Evolutionary conservation across 2,329 filamentous ascomycete genomes (phyloP).

Genomic region (Colletotrichum navitas): DNA sequence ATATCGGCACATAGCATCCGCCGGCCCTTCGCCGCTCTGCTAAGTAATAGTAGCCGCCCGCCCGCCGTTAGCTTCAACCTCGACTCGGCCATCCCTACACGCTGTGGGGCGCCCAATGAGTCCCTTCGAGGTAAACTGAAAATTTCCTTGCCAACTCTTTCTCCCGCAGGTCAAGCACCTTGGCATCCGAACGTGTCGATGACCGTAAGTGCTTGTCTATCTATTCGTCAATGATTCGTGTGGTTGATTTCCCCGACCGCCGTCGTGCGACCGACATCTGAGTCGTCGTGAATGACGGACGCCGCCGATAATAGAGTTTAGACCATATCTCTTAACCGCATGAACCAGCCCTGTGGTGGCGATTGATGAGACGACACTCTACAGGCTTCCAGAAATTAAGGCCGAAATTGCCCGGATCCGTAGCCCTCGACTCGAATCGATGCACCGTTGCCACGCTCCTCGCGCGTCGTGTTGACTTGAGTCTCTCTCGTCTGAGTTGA

Average conservation of each 20-base stretch:
- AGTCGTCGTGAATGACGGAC: slow-evolving; percentile 26
- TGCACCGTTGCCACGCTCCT: slow-evolving; percentile 13
- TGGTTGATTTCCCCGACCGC: slow-evolving; percentile 4
- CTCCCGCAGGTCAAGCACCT: slow-evolving; percentile 18
- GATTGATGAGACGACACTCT: not conserved
- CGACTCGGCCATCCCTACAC: slow-evolving; percentile 24
- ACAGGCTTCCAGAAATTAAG: not conserved
- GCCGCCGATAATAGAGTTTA: slow-evolving; percentile 33
- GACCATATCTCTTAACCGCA: slow-evolving; percentile 24
- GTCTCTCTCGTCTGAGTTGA: not conserved
- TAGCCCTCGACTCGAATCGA: slow-evolving; percentile 2
- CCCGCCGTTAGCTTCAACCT: slow-evolving; percentile 7
- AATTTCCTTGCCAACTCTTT: slow-evolving; percentile 9
- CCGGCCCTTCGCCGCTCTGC: slow-evolving; percentile 15
- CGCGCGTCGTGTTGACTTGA: not conserved
- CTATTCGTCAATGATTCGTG: not conserved
- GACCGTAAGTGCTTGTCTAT: slow-evolving; percentile 17
- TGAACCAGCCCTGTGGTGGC: not conserved
- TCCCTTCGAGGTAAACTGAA: slow-evolving; percentile 16
- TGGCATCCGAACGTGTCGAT: not conserved
- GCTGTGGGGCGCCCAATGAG: slow-evolving; percentile 31
- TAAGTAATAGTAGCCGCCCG: not conserved
- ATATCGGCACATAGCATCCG: slow-evolving; percentile 6
- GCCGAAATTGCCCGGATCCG: not conserved
- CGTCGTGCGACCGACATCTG: slow-evolving; percentile 29